phyloP scores from a whole-genome alignment of 2,329 filamentous ascomycete species.

The Aspergillus jensenii region DNA sequence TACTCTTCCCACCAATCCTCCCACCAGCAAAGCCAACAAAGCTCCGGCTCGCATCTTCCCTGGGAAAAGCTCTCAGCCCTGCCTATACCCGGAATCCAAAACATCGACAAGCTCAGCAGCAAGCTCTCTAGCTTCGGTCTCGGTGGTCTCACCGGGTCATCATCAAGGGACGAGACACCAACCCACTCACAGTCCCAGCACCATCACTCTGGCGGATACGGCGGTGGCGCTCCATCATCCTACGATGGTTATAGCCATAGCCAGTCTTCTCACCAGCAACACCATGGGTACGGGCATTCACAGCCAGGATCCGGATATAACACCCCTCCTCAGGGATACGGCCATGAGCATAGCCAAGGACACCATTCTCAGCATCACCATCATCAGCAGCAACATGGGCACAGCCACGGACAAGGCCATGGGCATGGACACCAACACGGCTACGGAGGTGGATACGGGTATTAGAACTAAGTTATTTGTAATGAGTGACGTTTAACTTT shows the following conservation, averaged over 20 bases:
- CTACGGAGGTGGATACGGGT: slow-evolving; percentile 1
- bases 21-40: slow-evolving; percentile 7
- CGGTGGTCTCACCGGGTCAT: slow-evolving; percentile 19
- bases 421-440: slow-evolving; percentile 1
- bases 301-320: background rate
- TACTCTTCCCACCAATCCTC: slow-evolving; percentile 24
- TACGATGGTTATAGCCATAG: background rate
- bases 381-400: background rate
- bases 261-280: background rate
- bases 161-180: slow-evolving; percentile 20
- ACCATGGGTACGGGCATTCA: background rate
- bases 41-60: slow-evolving; percentile 19
- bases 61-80: slow-evolving; percentile 35
- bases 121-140: slow-evolving; percentile 31
- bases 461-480: slow-evolving; percentile 1
- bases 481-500: background rate
- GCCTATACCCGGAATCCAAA: slow-evolving; percentile 40
- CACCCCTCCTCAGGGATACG: background rate
- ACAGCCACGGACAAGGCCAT: slow-evolving; percentile 2
- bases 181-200: background rate
- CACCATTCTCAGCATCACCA: background rate
- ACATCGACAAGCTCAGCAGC: slow-evolving; percentile 35
- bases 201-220: slow-evolving; percentile 5
- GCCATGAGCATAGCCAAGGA: background rate
- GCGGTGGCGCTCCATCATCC: background rate